Evolutionary conservation across 257 asterid genomes (phyloP).

Genomic region (Pogostemon cablin): DNA sequence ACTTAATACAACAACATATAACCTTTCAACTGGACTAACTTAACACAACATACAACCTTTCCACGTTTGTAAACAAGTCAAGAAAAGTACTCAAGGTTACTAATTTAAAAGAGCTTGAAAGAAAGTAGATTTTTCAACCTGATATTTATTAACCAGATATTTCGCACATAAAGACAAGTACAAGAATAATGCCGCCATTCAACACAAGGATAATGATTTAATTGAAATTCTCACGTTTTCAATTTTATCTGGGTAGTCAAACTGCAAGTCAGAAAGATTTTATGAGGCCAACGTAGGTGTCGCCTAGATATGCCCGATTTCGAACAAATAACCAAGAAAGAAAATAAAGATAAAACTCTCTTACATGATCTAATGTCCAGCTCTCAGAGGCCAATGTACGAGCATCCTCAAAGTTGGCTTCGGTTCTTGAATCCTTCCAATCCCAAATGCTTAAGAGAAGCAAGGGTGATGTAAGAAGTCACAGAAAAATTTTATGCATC

Average conservation of each 20-base stretch:
- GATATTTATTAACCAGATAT: not conserved
- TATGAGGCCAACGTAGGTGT: not conserved
- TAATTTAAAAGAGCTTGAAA: not conserved
- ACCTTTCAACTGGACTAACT: not conserved
- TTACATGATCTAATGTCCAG: constrained; percentile 70
- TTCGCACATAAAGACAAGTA: not conserved
- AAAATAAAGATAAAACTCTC: constrained; percentile 26
- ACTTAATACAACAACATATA: not conserved
- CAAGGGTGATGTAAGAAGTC: constrained; percentile 14
- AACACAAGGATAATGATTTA: too few species aligned
- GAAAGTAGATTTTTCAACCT: not conserved
- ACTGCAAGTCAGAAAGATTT: too few species aligned
- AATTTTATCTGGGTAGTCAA: too few species aligned
- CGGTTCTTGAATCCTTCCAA: constrained; percentile 62
- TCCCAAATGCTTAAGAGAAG: constrained; percentile 75
- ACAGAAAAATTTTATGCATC: not conserved
- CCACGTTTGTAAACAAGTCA: not conserved
- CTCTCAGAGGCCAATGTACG: constrained; percentile 78
- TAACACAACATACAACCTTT: not conserved
- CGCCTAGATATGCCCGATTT: not conserved
- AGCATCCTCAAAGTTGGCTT: constrained; percentile 74
- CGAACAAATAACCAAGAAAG: not conserved
- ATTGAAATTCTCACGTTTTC: too few species aligned
- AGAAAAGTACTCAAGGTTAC: not conserved
- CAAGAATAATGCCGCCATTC: not conserved